phyloP scores from a whole-genome alignment of 768 basidiomycete genomes.

The Mycena haematopus region DNA sequence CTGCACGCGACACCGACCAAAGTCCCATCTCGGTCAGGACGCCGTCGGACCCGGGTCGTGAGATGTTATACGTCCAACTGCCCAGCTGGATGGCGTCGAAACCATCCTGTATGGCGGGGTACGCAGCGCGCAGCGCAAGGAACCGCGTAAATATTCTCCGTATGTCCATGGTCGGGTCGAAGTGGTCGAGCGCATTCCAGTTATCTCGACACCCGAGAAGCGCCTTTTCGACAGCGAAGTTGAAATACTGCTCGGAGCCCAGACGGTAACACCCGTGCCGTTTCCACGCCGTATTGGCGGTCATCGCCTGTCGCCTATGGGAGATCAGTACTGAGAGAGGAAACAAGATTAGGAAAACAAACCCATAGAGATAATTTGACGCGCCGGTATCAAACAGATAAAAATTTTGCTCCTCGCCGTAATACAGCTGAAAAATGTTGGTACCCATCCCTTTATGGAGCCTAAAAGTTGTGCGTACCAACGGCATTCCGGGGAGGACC shows the following conservation, averaged over 20 bases:
- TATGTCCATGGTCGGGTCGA: constrained; percentile 85
- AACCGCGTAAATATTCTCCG: constrained; percentile 79
- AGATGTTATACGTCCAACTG: constrained; percentile 82
- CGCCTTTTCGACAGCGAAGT: constrained; percentile 84
- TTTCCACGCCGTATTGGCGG: constrained; percentile 84
- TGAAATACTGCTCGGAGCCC: constrained; percentile 92
- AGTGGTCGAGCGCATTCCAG: constrained; percentile 94
- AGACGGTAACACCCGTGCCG: constrained; percentile 91
- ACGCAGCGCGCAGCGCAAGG: constrained; percentile 69
- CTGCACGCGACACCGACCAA: constrained; percentile 80
- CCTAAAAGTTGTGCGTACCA: constrained; percentile 51
- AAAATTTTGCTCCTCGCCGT: constrained; percentile 93
- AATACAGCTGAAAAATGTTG: constrained; percentile 61
- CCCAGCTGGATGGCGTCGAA: constrained; percentile 83
- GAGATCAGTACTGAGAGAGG: constrained; percentile 2
- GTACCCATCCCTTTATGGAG: not conserved
- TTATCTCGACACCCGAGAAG: constrained; percentile 86
- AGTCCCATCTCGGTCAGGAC: constrained; percentile 88
- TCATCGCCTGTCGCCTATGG: constrained; percentile 89
- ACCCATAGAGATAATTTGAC: constrained; percentile 91
- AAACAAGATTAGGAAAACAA: no score
- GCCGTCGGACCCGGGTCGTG: constrained; percentile 84
- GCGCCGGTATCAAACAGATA: constrained; percentile 90
- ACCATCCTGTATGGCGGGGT: constrained; percentile 84
- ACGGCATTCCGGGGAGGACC: constrained; percentile 86